Base-by-base conservation (phyloP, 768 basidiomycete genomes). In the Naganishia onofrii region DNA sequence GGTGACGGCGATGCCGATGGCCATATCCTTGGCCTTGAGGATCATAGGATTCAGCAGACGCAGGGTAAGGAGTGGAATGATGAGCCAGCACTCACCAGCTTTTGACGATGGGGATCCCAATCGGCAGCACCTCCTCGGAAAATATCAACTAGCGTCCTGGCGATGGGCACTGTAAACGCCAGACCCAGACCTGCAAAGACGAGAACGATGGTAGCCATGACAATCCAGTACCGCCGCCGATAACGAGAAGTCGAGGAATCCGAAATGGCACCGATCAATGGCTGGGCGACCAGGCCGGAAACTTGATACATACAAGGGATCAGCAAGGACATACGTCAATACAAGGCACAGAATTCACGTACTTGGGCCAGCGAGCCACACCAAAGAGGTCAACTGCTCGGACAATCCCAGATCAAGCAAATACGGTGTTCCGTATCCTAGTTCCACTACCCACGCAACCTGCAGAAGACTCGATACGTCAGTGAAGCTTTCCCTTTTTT, bases 221-320 rank as follows among this genome's bases (percentile, higher is more conserved):
- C 83, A 72, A 99, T 88, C 93, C 93, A 99, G 79, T 89, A 91
- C 70, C 96, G 86, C 63, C 96, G 86, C 55, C 95, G 87, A 79
- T 91, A 97, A n/a, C 77, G 72, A 13, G 93, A 96, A 4, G 86
- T 84, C 4, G 94, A 96, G 53, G 92, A 89, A 81, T 99, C 96
- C 21, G 95, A 98, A 77, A 99, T 87, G 15, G 96, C 94, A 72
- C 95, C 96, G 75, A 99, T 96, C 67, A 98, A 85, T n/a, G 96
- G 96, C 79, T 99, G 96, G 5, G 93, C 93, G 63, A 99, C 84
- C 55, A 99, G 84, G 19, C 96, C 96, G 72, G 91, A 93, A 71
- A 99, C 71, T 72, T 36, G 9, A n/a, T 10, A 29, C 10, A 28
- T 23, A 12, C 15, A 38, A 44, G 6, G 8, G 15, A 31, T 56